These are phyloP conservation scores for Candida tetrigidarum DNA, from an alignment of 1,139 yeast genomes.

Conservation along the genomic window DNA sequence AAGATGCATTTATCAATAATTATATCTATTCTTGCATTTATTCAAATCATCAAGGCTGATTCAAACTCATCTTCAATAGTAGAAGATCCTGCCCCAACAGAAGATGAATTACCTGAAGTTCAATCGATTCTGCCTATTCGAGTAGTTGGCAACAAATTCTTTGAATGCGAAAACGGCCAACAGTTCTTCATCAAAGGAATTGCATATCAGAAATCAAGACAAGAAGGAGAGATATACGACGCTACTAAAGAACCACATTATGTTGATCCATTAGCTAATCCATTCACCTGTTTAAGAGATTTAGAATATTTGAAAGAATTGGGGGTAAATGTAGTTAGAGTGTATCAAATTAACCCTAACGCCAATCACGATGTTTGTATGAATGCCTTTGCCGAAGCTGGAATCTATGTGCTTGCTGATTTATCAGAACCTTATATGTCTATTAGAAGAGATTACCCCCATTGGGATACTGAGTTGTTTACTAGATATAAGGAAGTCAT, in stretches of 20 bases:
- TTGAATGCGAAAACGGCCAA: constrained; percentile 37
- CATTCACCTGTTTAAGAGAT: constrained; percentile 53
- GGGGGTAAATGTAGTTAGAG: constrained; percentile 57
- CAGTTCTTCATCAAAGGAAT: constrained; percentile 63
- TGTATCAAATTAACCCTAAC: constrained; percentile 56
- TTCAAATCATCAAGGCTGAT: background rate
- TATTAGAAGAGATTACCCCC: constrained; percentile 51
- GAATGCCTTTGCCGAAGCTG: constrained; percentile 54
- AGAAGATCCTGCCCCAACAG: background rate
- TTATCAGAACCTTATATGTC: constrained; percentile 58
- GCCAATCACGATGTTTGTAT: constrained; percentile 59
- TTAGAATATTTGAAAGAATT: constrained; percentile 48
- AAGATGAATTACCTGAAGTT: constrained; percentile 1
- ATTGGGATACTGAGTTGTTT: constrained; percentile 45
- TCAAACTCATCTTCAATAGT: background rate
- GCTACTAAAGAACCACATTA: constrained; percentile 35
- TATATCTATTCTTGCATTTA: background rate
- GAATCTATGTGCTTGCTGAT: constrained; percentile 59
- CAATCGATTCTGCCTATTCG: constrained; percentile 12
- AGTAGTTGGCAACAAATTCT: constrained; percentile 52
- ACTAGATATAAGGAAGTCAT: constrained; percentile 51
- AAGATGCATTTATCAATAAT: background rate
- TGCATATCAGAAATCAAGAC: constrained; percentile 57
- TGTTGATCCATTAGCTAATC: constrained; percentile 57
- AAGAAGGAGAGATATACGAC: constrained; percentile 31